Conservation (phyloP, 208 protist species). For the Crithidia sp. region DNA sequence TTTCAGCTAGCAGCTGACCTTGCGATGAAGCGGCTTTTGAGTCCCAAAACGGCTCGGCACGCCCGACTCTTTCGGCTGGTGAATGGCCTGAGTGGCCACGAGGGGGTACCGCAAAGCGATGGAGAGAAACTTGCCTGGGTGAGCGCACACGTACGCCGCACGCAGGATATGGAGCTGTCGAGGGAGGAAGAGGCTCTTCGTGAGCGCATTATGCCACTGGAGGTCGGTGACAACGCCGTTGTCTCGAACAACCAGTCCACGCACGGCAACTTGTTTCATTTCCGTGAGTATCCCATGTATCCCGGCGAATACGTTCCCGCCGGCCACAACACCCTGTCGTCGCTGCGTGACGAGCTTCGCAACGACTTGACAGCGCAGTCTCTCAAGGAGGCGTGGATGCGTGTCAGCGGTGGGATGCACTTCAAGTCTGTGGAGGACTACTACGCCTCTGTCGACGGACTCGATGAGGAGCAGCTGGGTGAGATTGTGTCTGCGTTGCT, state of each 20-base stretch:
- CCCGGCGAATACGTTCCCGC: constrained; percentile 91
- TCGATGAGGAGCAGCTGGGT: constrained; percentile 85
- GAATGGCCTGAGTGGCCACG: constrained; percentile 29
- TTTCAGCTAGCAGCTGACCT: not conserved
- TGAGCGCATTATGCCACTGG: constrained; percentile 65
- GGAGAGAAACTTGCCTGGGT: constrained; percentile 84
- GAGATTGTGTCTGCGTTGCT: constrained; percentile 87
- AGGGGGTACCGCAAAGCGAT: constrained; percentile 63
- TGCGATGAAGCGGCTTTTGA: constrained; percentile 82
- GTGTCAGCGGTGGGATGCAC: constrained; percentile 74
- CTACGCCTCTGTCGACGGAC: constrained; percentile 83
- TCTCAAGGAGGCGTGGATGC: constrained; percentile 91
- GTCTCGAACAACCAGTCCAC: constrained; percentile 64
- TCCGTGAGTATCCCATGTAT: constrained; percentile 93
- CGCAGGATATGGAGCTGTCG: constrained; percentile 78
- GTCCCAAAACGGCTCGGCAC: constrained; percentile 91
- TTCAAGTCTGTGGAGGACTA: constrained; percentile 88
- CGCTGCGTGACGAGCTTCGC: constrained; percentile 82
- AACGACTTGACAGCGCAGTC: constrained; percentile 85
- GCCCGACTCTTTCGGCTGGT: constrained; percentile 81
- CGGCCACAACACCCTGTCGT: constrained; percentile 85
- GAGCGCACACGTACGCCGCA: constrained; percentile 75
- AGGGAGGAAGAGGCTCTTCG: constrained; percentile 73
- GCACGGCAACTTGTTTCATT: constrained; percentile 90
- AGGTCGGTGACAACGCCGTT: constrained; percentile 73